A percentile compares a stretch with the other conserved stretches of the same genome.
phyloP scores from a whole-genome alignment of 345 rosid genomes.

The Camelina hispida region DNA sequence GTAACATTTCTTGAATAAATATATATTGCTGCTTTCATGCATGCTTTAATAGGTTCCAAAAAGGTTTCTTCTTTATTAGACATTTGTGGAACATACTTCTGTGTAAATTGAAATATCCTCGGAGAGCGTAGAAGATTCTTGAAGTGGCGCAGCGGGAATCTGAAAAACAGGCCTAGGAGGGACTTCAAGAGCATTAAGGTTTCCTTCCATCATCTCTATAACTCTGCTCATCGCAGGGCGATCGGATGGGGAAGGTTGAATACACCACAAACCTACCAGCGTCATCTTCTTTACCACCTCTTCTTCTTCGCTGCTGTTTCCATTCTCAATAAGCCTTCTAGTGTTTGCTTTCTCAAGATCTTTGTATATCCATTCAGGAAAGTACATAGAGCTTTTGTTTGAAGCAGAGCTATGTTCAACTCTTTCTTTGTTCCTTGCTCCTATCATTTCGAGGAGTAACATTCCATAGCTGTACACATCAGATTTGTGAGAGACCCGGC shows the following conservation, averaged over 20 bases:
- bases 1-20: too few relatives aligned
- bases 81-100: too few relatives aligned
- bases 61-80: too few relatives aligned
- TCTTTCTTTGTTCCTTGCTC: too few relatives aligned
- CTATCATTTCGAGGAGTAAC: too few relatives aligned
- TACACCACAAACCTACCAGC: conserved; percentile 47
- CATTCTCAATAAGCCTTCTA: neutral
- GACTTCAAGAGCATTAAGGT: conserved; percentile 13
- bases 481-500: too few relatives aligned
- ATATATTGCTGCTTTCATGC: too few relatives aligned
- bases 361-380: too few relatives aligned
- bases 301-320: conserved; percentile 20
- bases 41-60: too few relatives aligned
- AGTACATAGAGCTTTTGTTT: too few relatives aligned
- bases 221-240: conserved; percentile 43
- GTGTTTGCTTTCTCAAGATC: neutral
- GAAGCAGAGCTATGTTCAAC: too few relatives aligned
- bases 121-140: conserved; percentile 11
- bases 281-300: conserved; percentile 42
- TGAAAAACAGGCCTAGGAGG: conserved; percentile 40
- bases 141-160: neutral
- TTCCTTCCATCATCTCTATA: conserved; percentile 48
- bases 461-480: too few relatives aligned
- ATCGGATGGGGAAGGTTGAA: conserved; percentile 44
- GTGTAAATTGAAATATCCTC: neutral